phyloP scores from a whole-genome alignment of 2,329 filamentous ascomycete genomes.

The Hypoxylon sp. region DNA sequence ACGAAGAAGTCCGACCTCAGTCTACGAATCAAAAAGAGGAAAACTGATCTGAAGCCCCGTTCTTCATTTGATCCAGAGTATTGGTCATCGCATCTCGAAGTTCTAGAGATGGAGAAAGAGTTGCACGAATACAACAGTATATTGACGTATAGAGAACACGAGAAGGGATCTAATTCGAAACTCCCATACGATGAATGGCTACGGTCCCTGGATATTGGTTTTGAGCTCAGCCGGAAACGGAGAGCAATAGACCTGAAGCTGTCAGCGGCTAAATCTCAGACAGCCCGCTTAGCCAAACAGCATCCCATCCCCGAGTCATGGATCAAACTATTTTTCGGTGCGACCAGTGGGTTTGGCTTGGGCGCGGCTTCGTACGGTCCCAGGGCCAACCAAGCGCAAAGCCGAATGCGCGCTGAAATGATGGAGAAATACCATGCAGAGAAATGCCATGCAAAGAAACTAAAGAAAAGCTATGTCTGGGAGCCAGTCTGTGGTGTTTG shows the following conservation, averaged over 20 bases:
- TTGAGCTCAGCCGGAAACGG: neutral
- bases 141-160: neutral
- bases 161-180: neutral
- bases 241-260: conserved; percentile 8
- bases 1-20: no score
- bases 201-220: neutral
- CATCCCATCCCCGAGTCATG: neutral
- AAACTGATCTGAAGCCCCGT: neutral
- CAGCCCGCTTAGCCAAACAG: neutral
- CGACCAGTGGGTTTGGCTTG: conserved; percentile 2
- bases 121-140: conserved; percentile 6
- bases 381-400: neutral
- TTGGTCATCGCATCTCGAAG: conserved; percentile 2
- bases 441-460: neutral
- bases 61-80: neutral
- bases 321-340: conserved; percentile 12
- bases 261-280: conserved; percentile 5
- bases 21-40: conserved; percentile 23
- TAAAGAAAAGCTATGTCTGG: neutral
- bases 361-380: neutral
- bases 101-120: conserved; percentile 9
- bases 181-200: neutral
- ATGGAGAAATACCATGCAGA: neutral
- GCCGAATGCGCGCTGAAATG: neutral
- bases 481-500: neutral